Evolutionary conservation across 371 early-diverging fungal genomes (phyloP), one percentile per base, ranked within the genome.

Genomic region (Coemansia sp.): DNA sequence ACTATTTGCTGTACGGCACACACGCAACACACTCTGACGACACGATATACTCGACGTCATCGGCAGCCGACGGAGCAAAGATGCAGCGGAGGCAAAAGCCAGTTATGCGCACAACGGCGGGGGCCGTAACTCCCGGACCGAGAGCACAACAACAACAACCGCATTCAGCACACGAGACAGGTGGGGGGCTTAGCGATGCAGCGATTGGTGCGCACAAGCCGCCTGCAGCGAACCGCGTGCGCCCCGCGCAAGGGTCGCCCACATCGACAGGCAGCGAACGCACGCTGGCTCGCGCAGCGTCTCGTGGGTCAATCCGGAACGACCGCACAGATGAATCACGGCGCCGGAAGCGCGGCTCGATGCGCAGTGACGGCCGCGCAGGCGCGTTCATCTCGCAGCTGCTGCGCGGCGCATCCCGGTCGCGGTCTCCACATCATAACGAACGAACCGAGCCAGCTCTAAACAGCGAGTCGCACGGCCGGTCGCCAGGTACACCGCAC

Each of bases 331-430:
- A 21, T 30, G 3, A 54, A 63, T 14, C 40, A 16, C 11, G 21
- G 14, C 21, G 30, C 52, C 23, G 48, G 14, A 71, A 71, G 63
- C 62, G 66, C n/a, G 14, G 23, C 7, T 57, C 67, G 51, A 50
- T 59, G 14, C 58, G 69, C 1, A 52, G 69, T n/a, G 71, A 64
- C 21, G 42, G 71, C 39, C 23, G 25, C 5, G 50, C 55, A 12
- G 69, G 69, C 7, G 68, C 72, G 9, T 77, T 77, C 37, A 77
- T 77, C 26, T 72, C 78, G 63, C 72, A 77, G 54, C 62, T 77
- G 4, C 30, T 77, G 40, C 60, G 73, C 2, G 73, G 69, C 11
- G 20, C 60, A 5, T 51, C 64, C 14, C 59, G 65, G 33, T 47
- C 54, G n/a, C 65, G 56, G 47, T 50, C 65, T 20, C 70, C 48